Evolutionary conservation across 2,329 filamentous ascomycete genomes (phyloP), one percentile per base, ranked within the genome.

Genomic region (Arthrobotrys iridis): DNA sequence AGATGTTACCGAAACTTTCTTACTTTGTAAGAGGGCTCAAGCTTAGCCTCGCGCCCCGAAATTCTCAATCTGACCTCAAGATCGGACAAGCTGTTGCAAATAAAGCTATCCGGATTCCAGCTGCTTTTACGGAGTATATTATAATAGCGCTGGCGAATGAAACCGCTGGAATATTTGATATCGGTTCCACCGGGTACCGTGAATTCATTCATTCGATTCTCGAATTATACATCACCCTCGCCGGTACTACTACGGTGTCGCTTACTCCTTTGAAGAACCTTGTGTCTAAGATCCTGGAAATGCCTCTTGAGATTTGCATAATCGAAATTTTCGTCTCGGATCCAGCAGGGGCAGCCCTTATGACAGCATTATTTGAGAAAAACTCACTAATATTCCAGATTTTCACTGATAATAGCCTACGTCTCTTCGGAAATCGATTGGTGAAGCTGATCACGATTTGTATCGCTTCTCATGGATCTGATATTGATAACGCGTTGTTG

Each of bases 1-100:
- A 64, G 10, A 64, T 64, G 59, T 26, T 64, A 18, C 45, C 59
- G 8, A 64, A 24, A 30, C 28, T 64, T 1, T 64, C 59, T 2
- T n/a, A 41, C 13, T 50, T 64, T 6, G 4, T 64, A 18, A 7
- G n/a, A 7, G 26, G 22, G 8, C 1, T 40, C 8, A 40, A 11
- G 18, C 2, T 15, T 11, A 50, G 6, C 13, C 18, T 60, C 6
- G 8, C 18, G 8, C 26, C 57, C 2, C n/a, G 33, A 22, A 60
- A 41, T 11, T 15, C 8, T 5, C 15, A 8, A 22, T 5, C 2
- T 30, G 24, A 15, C 5, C 45, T 8, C 45, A 13, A 50, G 57
- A 43, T 20, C 45, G 57, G 57, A 13, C 8, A 7, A 10, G 57
- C n/a, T 1, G 22, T 7, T 28, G 15, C 50, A 10, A 37, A 57